phyloP scores from a whole-genome alignment of 2,329 filamentous ascomycete genomes.

The Thielaviopsis punctulata region DNA sequence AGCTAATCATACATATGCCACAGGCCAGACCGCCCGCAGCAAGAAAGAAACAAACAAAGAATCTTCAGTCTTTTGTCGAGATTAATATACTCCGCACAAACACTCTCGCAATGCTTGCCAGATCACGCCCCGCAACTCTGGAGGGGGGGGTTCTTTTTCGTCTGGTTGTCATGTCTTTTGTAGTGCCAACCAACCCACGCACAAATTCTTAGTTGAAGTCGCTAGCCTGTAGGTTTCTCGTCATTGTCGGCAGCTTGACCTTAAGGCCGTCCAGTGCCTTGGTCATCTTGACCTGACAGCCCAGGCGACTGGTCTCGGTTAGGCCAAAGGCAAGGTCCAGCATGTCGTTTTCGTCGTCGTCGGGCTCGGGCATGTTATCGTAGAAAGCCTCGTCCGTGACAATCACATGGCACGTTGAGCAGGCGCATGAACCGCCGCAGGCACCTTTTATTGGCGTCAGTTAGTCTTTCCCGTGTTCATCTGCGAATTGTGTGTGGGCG shows the following conservation, averaged over 20 bases:
- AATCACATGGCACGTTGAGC: slow-evolving; percentile 84
- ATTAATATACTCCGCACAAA: neutral
- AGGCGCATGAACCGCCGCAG: slow-evolving; percentile 85
- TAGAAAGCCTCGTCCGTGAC: slow-evolving; percentile 57
- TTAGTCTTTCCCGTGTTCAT: neutral
- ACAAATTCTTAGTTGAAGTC: slow-evolving; percentile 46
- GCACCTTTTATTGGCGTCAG: slow-evolving; percentile 34
- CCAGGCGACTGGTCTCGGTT: slow-evolving; percentile 68
- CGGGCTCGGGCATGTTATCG: slow-evolving; percentile 61
- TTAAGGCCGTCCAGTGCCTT: slow-evolving; percentile 76
- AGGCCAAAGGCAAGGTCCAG: slow-evolving; percentile 78
- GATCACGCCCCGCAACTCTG: neutral
- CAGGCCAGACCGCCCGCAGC: neutral
- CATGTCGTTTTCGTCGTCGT: slow-evolving; percentile 79
- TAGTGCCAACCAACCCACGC: no score
- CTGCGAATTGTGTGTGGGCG: no score
- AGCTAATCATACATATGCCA: neutral
- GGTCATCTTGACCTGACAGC: slow-evolving; percentile 83
- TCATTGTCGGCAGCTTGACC: slow-evolving; percentile 81
- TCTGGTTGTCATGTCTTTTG: neutral
- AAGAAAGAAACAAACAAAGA: neutral
- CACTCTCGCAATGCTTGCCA: neutral
- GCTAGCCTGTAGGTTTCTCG: slow-evolving; percentile 84
- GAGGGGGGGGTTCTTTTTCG: no score
- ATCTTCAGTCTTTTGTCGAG: neutral